Evolutionary conservation across 192 early-diverging fungal species (phyloP), one percentile per base, ranked within the genome.

Genomic region (Chytriomyces sp.): DNA sequence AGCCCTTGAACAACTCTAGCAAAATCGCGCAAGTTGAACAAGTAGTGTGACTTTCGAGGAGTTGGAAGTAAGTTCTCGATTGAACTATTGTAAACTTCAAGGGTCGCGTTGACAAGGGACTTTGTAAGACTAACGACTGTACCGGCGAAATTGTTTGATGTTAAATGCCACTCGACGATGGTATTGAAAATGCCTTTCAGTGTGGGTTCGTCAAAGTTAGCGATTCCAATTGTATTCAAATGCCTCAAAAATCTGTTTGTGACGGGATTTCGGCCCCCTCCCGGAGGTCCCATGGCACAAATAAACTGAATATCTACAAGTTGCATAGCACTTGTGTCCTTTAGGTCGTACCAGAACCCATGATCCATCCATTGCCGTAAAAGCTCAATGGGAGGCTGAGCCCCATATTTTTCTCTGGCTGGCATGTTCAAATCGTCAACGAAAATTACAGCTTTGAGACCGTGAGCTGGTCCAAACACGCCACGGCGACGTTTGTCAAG

Each of bases 351-450:
- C 82, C 81, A 84, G 3, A 49, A 38, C 4, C 72, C 70, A 44
- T 81, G 82, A 60, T 86, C 86, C 81, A 88, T 84, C 77, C 83
- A 88, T 72, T 88, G 86, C 37, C 86, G 78, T 25, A 88, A 72
- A 4, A 88, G 72, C 74, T 86, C 85, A 40, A 87, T 86, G 4
- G 85, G 85, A 22, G 86, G 86, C 57, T 88, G 86, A 3, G 86
- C 84, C 25, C 86, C 85, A 58, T 88, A 88, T 64, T 85, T 88
- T 68, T 88, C 86, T 33, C 81, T 61, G 4, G 84, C 84, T 5
- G 86, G 86, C 86, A 88, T 88, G 65, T 88, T 88, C 52, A 88
- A 69, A 67, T 88, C 86, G 61, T 88, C 86, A 28, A 88, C 86
- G 75, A 88, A 88, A 30, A 88, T 85, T 38, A 88, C 85, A 38